phyloP scores from a whole-genome alignment of 306 rosid species.

The Rosa chinensis region DNA sequence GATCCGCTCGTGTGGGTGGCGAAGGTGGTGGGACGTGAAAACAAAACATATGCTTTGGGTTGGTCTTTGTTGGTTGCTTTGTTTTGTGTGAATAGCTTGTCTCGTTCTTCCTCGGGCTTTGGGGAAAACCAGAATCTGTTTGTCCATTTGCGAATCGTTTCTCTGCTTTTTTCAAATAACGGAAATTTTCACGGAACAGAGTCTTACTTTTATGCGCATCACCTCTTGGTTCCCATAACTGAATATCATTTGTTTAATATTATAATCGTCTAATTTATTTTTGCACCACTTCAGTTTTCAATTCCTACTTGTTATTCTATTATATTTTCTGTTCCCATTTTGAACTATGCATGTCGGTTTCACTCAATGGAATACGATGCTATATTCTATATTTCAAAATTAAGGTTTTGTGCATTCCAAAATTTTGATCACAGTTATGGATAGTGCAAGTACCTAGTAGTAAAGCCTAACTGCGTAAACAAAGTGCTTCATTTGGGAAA shows the following conservation, averaged over 20 bases:
- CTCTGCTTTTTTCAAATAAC: constrained; percentile 30
- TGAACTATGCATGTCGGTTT: too few relatives aligned
- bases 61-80: constrained; percentile 15
- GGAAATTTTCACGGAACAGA: constrained; percentile 18
- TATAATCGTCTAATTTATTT: background rate
- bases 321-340: too few relatives aligned
- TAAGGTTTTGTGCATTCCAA: too few relatives aligned
- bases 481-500: too few relatives aligned
- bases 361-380: too few relatives aligned
- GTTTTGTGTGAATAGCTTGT: background rate
- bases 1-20: constrained; percentile 90
- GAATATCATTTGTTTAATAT: background rate
- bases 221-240: background rate
- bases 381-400: too few relatives aligned
- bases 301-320: background rate
- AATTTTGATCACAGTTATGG: too few relatives aligned
- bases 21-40: constrained; percentile 7
- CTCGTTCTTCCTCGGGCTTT: constrained; percentile 41
- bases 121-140: constrained; percentile 46
- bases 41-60: constrained; percentile 24
- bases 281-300: background rate
- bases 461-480: too few relatives aligned
- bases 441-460: too few relatives aligned
- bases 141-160: constrained; percentile 47
- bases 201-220: constrained; percentile 10